Base-by-base conservation (phyloP, 2,329 filamentous ascomycete species). In the Venturia aucupariae region DNA sequence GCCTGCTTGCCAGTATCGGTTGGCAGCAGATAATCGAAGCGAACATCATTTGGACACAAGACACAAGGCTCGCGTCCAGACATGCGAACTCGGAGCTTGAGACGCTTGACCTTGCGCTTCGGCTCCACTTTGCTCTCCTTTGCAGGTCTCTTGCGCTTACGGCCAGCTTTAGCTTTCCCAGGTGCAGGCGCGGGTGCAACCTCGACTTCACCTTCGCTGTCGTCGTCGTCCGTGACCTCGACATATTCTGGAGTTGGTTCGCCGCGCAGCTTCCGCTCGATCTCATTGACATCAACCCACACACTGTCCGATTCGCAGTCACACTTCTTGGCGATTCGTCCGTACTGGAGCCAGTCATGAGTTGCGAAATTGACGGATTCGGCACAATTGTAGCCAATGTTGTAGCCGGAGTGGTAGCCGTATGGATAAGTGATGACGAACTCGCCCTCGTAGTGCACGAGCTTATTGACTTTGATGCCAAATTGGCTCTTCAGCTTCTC, bases 351-450 rank as follows among this genome's bases (percentile, higher is more conserved):
- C 94, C 94, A 99, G 38, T 90, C 89, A 69, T 97, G 92, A 10
- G 96, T 87, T 5, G 93, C 94, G 75, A 99, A 99, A 74, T 99
- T 99, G 78, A 99, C 94, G 8, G 94, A 96, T 74, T 99, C 94
- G 35, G 94, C 94, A 76, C 94, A 99, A 74, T 99, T 99, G 79
- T 99, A 99, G 19, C 95, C 94, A 44, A 99, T 80, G 70, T 99
- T 99, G 75, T 95, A 99, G 4, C 94, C 94, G 5, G 94, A 99
- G 73, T 99, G 94, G 74, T 99, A 99, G 27, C 94, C 94, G 71
- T 97, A 99, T 0, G 94, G 94, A 73, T 96, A 99, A 0, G 94
- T 99, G 68, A 99, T 96, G 67, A 99, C 92, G 68, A 99, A 99
- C 72, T 99, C 94, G 66, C 94, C 93, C 67, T 96, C 94, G 70